Evolutionary conservation across 176 grass and related monocot genomes (phyloP), one percentile per base, ranked within the genome.

Genomic region (Aegilops tauschii): DNA sequence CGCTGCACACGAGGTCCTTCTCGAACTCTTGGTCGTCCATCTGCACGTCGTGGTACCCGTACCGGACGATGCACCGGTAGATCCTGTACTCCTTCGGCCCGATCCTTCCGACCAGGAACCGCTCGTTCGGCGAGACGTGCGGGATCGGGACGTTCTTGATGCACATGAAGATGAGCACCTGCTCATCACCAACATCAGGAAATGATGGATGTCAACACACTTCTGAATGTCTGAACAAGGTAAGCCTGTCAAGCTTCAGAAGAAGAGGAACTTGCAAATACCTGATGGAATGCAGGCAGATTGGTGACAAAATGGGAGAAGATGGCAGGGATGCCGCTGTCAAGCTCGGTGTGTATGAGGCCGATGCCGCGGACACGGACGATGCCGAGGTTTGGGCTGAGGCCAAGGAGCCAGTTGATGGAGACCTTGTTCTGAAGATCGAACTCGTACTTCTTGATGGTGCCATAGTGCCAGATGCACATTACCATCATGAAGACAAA

Each of bases 251-350:
- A 13, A 25, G 6, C 5, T 76, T 42, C 52, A 36, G 20, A 39
- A 65, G 8, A 52, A 11, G 28, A 54, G 44, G 16, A 21, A 12
- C 18, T 5, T 63, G 8, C 79, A 63, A 28, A 12, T 82, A 96
- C 97, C 94, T 99, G 92, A 64, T 99, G 97, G 79, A 99, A 99
- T 44, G 97, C 97, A 39, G 97, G 97, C 2, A 99, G 83, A 77
- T 96, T 99, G 34, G 97, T 99, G 68, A 99, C 94, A 25, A 99
- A 99, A 89, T 99, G 97, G 2, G 97, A 94, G 80, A 99, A 99
- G 44, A 99, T 96, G 5, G 97, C 94, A 0, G 97, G 97, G 32
- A 99, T 93, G 76, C 97, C 97, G 0, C 92, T 93, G n/a, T 94
- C 97, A 1, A 99, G 87, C 82, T 99, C 94, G 0, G 90, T 93